Evolutionary conservation across 176 grass and related monocot species (phyloP), one percentile per base, ranked within the genome.

Genomic region (Avena sativa): DNA sequence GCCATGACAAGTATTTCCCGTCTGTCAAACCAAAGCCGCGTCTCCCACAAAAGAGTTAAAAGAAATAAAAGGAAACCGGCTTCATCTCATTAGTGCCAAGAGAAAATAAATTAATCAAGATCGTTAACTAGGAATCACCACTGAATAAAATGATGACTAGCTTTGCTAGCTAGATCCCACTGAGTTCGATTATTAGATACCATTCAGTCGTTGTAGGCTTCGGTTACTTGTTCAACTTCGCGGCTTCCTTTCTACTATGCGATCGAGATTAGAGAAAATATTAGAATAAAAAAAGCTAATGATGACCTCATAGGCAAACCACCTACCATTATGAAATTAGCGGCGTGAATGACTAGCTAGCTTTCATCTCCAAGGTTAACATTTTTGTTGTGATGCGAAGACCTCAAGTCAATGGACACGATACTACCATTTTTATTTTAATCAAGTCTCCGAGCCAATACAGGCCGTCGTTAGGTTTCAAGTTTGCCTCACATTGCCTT

Each of bases 281-380:
- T 16, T 8, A 7, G 16, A 66, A 56, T 53, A 56, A 34, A 8
- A 47, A 40, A 40, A 40, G 38, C 38, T 8, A 32, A 9, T 70
- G 67, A 20, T 43, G 67, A 70, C 34, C 8, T 11, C 74, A 50
- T 55, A 76, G 74, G 74, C 26, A 5, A 19, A 76, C 25, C 1
- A 76, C 19, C 8, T 34, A 1, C 1, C 26, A 56, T 12, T 55
- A 17, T 34, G 10, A 43, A 56, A 55, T 34, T 34, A 32, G 74
- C 74, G 74, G 26, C 74, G 74, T 76, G 74, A 55, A 12, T 15
- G 74, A 76, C 49, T 75, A 28, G 72, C 72, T 34, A 2, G 74
- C 48, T 76, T 76, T 56, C 49, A 51, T 26, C 25, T 52, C 25
- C 19, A 76, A 19, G 7, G 17, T 30, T 76, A 34, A 30, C 8